Percentiles rank a stretch among this genome's conserved stretches.
These are phyloP conservation scores for Entomophthora muscae DNA, from an alignment of 371 early-diverging fungal genomes.

Conservation along the genomic window DNA sequence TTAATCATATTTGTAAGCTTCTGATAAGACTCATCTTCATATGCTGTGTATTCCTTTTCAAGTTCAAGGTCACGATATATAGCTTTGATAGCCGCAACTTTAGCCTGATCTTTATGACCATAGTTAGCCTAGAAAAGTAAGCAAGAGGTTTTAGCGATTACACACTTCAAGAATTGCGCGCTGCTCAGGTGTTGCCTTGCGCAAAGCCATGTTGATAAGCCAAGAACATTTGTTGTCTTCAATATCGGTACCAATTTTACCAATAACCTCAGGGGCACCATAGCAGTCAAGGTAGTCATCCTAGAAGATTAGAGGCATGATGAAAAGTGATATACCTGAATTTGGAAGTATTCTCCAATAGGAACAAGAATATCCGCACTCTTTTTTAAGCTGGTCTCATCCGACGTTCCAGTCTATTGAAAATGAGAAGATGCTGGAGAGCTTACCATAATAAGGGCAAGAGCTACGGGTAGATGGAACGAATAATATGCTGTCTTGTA, in stretches of 20 bases:
- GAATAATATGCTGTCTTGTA: slow-evolving; percentile 98
- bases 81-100: slow-evolving; percentile 62
- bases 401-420: slow-evolving; percentile 47
- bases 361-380: slow-evolving; percentile 75
- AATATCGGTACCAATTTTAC: slow-evolving; percentile 97
- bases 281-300: slow-evolving; percentile 93
- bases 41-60: slow-evolving; percentile 53
- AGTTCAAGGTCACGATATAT: slow-evolving; percentile 64
- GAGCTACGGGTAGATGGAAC: slow-evolving; percentile 93
- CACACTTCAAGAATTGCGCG: slow-evolving; percentile 59
- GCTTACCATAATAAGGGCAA: slow-evolving; percentile 73
- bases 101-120: slow-evolving; percentile 58
- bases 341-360: slow-evolving; percentile 92
- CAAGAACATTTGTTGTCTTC: slow-evolving; percentile 98
- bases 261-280: slow-evolving; percentile 76
- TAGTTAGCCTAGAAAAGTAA: slow-evolving; percentile 51
- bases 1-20: slow-evolving; percentile 51
- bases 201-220: slow-evolving; percentile 84
- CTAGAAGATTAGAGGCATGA: slow-evolving; percentile 8
- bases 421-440: neutral
- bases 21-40: slow-evolving; percentile 67
- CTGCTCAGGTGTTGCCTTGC: slow-evolving; percentile 54
- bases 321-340: slow-evolving; percentile 32
- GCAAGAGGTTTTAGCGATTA: neutral
- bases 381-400: slow-evolving; percentile 52